These are phyloP conservation scores for Thelephora aurantiotincta DNA, from an alignment of 768 basidiomycete genomes.

Conservation along the genomic window DNA sequence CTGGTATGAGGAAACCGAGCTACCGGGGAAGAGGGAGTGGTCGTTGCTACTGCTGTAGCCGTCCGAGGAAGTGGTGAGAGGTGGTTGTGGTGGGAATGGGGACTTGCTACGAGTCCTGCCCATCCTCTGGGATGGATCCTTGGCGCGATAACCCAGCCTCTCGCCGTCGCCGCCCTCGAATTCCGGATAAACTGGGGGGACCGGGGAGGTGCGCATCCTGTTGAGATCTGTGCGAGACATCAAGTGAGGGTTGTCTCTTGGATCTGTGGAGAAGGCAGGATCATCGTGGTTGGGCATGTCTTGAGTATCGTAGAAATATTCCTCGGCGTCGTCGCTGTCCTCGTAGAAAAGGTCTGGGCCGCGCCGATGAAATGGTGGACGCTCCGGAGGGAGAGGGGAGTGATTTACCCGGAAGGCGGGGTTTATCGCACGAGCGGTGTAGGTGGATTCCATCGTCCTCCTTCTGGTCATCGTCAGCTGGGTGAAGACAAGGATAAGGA, in stretches of 20 bases:
- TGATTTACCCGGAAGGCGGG: background rate
- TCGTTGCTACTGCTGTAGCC: background rate
- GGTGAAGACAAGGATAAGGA: too few species aligned
- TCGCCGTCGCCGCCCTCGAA: too few species aligned
- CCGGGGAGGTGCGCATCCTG: too few species aligned
- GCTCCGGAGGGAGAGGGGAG: conserved; percentile 5
- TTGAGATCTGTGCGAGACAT: background rate
- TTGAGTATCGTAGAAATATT: too few species aligned
- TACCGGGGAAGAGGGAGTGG: background rate
- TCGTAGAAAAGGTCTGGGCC: background rate
- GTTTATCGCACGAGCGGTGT: conserved; percentile 4
- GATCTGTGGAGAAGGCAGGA: conserved; percentile 21
- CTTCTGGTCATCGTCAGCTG: too few species aligned
- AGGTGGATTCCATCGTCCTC: background rate
- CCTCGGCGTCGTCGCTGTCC: too few species aligned
- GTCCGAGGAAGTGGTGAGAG: background rate
- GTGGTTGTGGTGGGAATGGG: background rate
- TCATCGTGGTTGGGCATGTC: conserved; percentile 9
- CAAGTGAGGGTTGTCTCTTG: conserved; percentile 17
- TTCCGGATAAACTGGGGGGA: background rate
- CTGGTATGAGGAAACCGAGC: too few species aligned
- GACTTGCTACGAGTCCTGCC: background rate
- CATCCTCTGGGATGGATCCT: background rate
- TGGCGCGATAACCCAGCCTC: background rate
- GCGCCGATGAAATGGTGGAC: conserved; percentile 3